Conservation (phyloP, 441 rosid species). For the Erodium texanum region DNA sequence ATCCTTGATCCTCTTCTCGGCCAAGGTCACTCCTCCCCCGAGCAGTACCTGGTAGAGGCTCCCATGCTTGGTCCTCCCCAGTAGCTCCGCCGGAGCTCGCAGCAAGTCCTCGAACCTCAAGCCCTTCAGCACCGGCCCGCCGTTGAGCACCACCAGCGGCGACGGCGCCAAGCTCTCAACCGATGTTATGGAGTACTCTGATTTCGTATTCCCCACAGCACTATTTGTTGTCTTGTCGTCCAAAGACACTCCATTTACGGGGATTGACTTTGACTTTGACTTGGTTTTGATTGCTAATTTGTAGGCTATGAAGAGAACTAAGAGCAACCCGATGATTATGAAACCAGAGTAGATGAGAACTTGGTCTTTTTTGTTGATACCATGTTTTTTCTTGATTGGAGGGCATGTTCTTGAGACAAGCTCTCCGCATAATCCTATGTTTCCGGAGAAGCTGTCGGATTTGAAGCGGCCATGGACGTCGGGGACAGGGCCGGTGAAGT, state of each 20-base stretch:
- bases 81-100: constrained; percentile 47
- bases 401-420: constrained; percentile 33
- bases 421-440: constrained; percentile 39
- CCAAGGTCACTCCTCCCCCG: constrained; percentile 27
- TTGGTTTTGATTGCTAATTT: constrained; percentile 24
- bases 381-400: constrained; percentile 15
- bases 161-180: constrained; percentile 26
- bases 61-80: constrained; percentile 53
- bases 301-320: constrained; percentile 21
- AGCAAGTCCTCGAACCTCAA: constrained; percentile 53
- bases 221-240: too few relatives aligned
- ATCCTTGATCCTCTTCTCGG: constrained; percentile 44
- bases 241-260: neutral
- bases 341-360: constrained; percentile 45
- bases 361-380: constrained; percentile 18
- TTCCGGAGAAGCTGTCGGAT: constrained; percentile 33
- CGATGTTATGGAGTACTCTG: constrained; percentile 43
- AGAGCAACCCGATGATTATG: constrained; percentile 24
- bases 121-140: constrained; percentile 23
- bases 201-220: too few relatives aligned
- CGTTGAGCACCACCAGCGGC: constrained; percentile 34
- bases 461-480: constrained; percentile 31
- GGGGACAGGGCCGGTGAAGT: constrained; percentile 43
- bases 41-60: constrained; percentile 48
- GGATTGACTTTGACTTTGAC: constrained; percentile 10